phyloP scores from a whole-genome alignment of 805 yeast genomes.

The Ogataea methylovora region DNA sequence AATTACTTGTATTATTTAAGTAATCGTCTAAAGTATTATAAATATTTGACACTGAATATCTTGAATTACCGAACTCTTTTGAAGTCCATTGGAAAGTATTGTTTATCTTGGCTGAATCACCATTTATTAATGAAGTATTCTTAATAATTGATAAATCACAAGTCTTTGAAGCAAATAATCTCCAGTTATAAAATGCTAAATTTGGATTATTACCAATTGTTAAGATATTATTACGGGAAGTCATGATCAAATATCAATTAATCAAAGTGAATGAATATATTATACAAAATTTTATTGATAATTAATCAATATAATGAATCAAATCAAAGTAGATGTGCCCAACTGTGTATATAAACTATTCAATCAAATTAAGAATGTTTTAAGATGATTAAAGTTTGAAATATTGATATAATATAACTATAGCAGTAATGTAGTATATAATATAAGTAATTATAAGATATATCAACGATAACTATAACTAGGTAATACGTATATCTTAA shows the following conservation, averaged over 20 bases:
- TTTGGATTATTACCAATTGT: slow-evolving; percentile 52
- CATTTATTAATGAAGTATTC: slow-evolving; percentile 10
- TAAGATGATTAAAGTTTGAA: too few species aligned
- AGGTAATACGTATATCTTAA: too few species aligned
- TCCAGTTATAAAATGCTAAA: slow-evolving; percentile 52
- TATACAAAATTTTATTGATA: too few species aligned
- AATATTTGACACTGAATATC: slow-evolving; percentile 16
- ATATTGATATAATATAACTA: too few species aligned
- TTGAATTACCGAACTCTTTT: slow-evolving; percentile 24
- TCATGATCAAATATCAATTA: slow-evolving; percentile 8
- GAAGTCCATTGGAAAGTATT: slow-evolving; percentile 23
- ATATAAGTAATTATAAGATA: too few species aligned
- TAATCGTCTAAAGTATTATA: slow-evolving; percentile 20
- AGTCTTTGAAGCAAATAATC: slow-evolving; percentile 37
- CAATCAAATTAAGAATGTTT: too few species aligned
- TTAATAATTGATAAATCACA: slow-evolving; percentile 36
- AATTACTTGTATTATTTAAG: slow-evolving; percentile 2
- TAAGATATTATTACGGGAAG: slow-evolving; percentile 22
- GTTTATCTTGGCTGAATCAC: slow-evolving; percentile 3
- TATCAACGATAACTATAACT: too few species aligned
- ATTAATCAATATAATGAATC: too few species aligned
- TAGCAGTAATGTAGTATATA: too few species aligned
- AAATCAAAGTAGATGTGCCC: too few species aligned
- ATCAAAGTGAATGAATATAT: too few species aligned
- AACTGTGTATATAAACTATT: too few species aligned